phyloP scores from a whole-genome alignment of 768 basidiomycete genomes.

The Sutorius australiensis region DNA sequence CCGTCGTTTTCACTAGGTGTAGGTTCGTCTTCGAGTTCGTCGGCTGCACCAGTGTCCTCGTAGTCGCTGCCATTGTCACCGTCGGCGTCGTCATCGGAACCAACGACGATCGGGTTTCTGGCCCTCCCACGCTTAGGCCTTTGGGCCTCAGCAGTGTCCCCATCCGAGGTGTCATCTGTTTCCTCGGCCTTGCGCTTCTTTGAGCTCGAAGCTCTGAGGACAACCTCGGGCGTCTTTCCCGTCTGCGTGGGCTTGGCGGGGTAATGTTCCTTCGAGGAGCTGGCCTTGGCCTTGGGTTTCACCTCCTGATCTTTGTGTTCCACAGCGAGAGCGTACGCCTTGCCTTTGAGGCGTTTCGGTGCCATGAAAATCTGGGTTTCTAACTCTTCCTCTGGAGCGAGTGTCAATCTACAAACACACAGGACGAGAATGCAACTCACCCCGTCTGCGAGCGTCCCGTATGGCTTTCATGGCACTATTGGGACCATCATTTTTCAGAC shows the following conservation, averaged over 20 bases:
- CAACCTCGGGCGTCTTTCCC: slow-evolving; percentile 54
- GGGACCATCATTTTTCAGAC: slow-evolving; percentile 62
- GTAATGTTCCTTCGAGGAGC: slow-evolving; percentile 19
- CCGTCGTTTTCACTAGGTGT: slow-evolving; percentile 26
- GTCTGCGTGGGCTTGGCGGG: slow-evolving; percentile 32
- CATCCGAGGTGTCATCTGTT: slow-evolving; percentile 22
- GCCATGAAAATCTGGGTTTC: slow-evolving; percentile 41
- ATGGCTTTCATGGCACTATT: slow-evolving; percentile 61
- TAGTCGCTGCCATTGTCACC: slow-evolving; percentile 26
- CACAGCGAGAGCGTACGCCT: slow-evolving; percentile 62
- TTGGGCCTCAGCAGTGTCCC: slow-evolving; percentile 36
- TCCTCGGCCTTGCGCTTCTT: slow-evolving; percentile 18
- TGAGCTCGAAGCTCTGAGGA: slow-evolving; percentile 38
- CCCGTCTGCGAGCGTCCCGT: slow-evolving; percentile 52
- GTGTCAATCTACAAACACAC: neutral
- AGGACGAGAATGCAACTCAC: slow-evolving; percentile 36
- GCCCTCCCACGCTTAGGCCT: slow-evolving; percentile 36
- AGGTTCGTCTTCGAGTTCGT: slow-evolving; percentile 38
- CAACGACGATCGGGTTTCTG: slow-evolving; percentile 39
- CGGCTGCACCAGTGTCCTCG: slow-evolving; percentile 29
- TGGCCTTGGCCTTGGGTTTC: slow-evolving; percentile 13
- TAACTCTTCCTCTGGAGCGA: slow-evolving; percentile 46
- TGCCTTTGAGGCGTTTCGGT: slow-evolving; percentile 73
- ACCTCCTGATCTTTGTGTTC: slow-evolving; percentile 30
- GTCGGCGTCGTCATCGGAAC: slow-evolving; percentile 53